Evolutionary conservation across 208 protist species (phyloP), one percentile per base, ranked within the genome.

Genomic region (Phytomonas sp.): DNA sequence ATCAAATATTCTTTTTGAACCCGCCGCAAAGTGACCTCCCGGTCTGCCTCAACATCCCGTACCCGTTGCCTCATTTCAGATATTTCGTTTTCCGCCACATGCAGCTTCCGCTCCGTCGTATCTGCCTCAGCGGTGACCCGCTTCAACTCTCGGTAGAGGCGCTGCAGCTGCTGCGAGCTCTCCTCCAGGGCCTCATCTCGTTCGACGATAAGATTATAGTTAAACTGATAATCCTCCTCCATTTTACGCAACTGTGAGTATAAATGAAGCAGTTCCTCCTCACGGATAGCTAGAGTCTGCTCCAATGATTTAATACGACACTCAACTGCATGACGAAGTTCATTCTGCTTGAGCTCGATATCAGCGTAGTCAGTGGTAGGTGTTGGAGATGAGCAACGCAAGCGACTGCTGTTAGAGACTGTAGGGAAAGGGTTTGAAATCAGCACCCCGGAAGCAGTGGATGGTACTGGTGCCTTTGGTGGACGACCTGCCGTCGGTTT

Each of bases 201-300:
- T 68, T 96, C 88, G 43, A 70, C 82, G 33, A 96, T 96, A 36
- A 96, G 79, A 53, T 87, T 83, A 76, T 90, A 96, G 73, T 96
- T 96, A 69, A 94, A 96, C 73, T 92, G 83, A 66, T 96, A 96
- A 77, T 96, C 91, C 68, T 96, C 88, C 74, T 94, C 91, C 30
- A 90, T 74, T 68, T 84, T 83, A 2, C 77, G 78, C 63, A 96
- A 76, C 60, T 85, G 88, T 1, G 77, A 72, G 26, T 76, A 77
- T 13, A 93, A 78, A 3, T 63, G 63, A 30, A 76, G 76, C 28
- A 94, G 60, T 66, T 92, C 88, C 66, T 90, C 83, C 30, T 94
- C 91, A 8, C 85, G 84, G 56, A 77, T 60, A 51, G 76, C 67
- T 26, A 96, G 72, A 36, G 78, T 74, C 13, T 72, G 77, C 71